phyloP scores from a whole-genome alignment of 768 basidiomycete genomes.

The Lepiota subincarnata region DNA sequence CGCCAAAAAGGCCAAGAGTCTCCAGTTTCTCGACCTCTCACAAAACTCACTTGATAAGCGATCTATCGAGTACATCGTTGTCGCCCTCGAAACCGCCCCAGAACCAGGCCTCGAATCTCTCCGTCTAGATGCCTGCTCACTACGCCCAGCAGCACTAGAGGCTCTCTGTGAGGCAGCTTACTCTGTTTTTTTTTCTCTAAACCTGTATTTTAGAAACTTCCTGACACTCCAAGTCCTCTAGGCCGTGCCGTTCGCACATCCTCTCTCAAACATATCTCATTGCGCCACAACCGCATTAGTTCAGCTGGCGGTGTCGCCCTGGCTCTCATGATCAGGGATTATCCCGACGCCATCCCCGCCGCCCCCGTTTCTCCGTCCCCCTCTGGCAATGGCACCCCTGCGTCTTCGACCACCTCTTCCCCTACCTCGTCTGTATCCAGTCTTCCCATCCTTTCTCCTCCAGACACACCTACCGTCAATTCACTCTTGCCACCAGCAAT shows the following conservation, averaged over 20 bases:
- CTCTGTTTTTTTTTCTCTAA: not conserved
- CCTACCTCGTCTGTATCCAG: constrained; percentile 30
- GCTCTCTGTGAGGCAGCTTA: constrained; percentile 59
- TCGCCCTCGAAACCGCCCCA: constrained; percentile 54
- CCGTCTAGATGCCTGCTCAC: constrained; percentile 82
- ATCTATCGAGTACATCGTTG: constrained; percentile 76
- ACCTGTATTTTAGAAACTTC: not conserved
- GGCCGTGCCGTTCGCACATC: constrained; percentile 83
- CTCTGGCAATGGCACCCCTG: constrained; percentile 24
- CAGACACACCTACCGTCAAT: constrained; percentile 26
- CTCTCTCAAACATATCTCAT: constrained; percentile 80
- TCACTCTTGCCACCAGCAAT: constrained; percentile 32
- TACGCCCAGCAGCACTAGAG: constrained; percentile 74
- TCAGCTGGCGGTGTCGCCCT: constrained; percentile 85
- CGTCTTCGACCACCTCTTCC: constrained; percentile 34
- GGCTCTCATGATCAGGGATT: constrained; percentile 95
- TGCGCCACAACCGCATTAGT: constrained; percentile 85
- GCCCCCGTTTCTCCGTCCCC: constrained; percentile 27
- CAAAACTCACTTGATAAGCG: constrained; percentile 84
- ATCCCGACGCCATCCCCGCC: constrained; percentile 68
- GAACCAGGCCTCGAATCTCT: constrained; percentile 65
- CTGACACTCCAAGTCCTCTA: constrained; percentile 23
- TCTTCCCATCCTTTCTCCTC: constrained; percentile 26
- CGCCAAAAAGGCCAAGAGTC: constrained; percentile 66
- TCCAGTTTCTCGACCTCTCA: constrained; percentile 89